A percentile compares a stretch with the other conserved stretches of the same genome.
Conservation (phyloP, 2,329 filamentous ascomycete genomes). For the Chaetomium olivaceum region DNA sequence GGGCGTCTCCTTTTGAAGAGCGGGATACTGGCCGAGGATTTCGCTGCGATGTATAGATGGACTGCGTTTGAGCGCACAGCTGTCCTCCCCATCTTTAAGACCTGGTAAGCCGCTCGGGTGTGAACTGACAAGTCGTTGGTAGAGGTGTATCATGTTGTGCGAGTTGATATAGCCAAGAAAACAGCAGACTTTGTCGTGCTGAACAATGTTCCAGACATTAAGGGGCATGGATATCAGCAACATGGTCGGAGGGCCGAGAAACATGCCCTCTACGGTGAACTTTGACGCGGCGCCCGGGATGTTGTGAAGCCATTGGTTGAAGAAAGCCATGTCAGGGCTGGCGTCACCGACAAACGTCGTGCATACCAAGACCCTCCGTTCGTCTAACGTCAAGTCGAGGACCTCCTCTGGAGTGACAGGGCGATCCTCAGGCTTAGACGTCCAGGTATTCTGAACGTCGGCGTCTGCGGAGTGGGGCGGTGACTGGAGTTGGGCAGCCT, state of each 20-base stretch:
- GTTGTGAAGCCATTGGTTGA: slow-evolving; percentile 66
- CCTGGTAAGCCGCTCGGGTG: slow-evolving; percentile 47
- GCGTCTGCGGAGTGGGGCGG: slow-evolving; percentile 36
- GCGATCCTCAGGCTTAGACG: slow-evolving; percentile 26
- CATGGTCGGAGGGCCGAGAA: slow-evolving; percentile 66
- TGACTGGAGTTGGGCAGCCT: slow-evolving; percentile 37
- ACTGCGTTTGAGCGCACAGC: slow-evolving; percentile 49
- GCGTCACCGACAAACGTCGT: slow-evolving; percentile 67
- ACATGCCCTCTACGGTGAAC: slow-evolving; percentile 67
- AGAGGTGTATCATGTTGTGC: slow-evolving; percentile 66
- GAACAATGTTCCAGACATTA: slow-evolving; percentile 63
- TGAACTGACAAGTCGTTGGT: slow-evolving; percentile 57
- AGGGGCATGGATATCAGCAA: slow-evolving; percentile 66
- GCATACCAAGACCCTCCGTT: slow-evolving; percentile 64
- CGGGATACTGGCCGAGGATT: slow-evolving; percentile 25
- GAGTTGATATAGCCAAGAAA: slow-evolving; percentile 66
- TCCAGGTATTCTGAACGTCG: slow-evolving; percentile 33
- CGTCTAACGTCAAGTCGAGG: slow-evolving; percentile 60
- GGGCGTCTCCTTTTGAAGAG: slow-evolving; percentile 29
- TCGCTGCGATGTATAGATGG: slow-evolving; percentile 33
- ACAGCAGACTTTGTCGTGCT: slow-evolving; percentile 67
- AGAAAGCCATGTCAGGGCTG: slow-evolving; percentile 65
- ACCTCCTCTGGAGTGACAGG: slow-evolving; percentile 43
- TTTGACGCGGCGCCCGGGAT: slow-evolving; percentile 57
- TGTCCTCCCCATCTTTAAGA: slow-evolving; percentile 57